Percentiles rank a stretch among this genome's conserved stretches.
Conservation (phyloP, 768 basidiomycete genomes). For the Leccinum variicolor region DNA sequence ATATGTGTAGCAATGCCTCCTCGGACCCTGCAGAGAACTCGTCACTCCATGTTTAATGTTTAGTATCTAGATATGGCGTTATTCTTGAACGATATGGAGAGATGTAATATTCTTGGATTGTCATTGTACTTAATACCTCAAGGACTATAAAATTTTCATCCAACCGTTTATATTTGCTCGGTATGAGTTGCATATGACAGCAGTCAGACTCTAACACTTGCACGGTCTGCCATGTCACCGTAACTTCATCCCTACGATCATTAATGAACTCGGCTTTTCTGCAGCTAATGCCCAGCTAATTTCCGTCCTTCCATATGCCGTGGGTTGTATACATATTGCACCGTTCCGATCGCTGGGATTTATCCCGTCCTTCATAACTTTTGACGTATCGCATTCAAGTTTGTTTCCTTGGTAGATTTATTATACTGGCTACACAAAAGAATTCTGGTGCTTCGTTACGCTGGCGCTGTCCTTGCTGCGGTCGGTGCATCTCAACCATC, state of each 20-base stretch:
- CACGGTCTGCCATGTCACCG: constrained; percentile 35
- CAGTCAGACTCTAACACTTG: background rate
- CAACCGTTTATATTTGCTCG: constrained; percentile 40
- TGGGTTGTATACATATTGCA: constrained; percentile 38
- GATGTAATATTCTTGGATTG: constrained; percentile 29
- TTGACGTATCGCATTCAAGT: constrained; percentile 37
- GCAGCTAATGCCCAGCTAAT: constrained; percentile 48
- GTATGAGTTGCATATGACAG: constrained; percentile 15
- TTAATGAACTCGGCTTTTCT: constrained; percentile 47
- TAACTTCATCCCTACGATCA: constrained; percentile 45
- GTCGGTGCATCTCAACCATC: constrained; percentile 49
- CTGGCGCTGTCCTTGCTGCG: constrained; percentile 47
- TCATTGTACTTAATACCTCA: constrained; percentile 45
- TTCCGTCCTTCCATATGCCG: constrained; percentile 48
- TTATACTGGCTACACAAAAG: constrained; percentile 40
- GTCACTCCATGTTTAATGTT: background rate
- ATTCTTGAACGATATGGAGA: constrained; percentile 49
- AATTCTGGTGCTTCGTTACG: constrained; percentile 36
- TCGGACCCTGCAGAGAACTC: constrained; percentile 5
- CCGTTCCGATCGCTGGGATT: constrained; percentile 37
- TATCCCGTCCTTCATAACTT: constrained; percentile 40
- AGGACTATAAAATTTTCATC: constrained; percentile 41
- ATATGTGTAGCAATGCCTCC: constrained; percentile 30
- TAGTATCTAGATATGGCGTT: constrained; percentile 57
- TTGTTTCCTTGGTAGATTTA: constrained; percentile 50